phyloP scores from a whole-genome alignment of 1,284 basidiomycete genomes.

The Pterulicium gracile region DNA sequence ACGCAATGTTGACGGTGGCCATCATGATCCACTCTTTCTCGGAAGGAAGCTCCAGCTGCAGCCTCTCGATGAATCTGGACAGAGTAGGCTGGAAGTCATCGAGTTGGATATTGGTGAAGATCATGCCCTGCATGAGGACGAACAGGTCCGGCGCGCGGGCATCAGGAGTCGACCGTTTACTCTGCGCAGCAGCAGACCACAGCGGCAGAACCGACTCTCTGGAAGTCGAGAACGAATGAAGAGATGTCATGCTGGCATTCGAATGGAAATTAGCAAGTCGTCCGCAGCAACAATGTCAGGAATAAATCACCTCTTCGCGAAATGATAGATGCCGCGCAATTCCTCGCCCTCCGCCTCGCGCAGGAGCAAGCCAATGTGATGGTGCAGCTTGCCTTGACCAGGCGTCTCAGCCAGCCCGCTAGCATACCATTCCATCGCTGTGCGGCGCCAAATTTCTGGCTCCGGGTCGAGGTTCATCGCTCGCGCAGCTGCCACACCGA shows the following conservation, averaged over 20 bases:
- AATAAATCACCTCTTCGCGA: slow-evolving; percentile 75
- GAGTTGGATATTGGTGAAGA: slow-evolving; percentile 89
- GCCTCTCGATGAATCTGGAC: slow-evolving; percentile 77
- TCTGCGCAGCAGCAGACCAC: slow-evolving; percentile 71
- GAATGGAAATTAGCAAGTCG: slow-evolving; percentile 8
- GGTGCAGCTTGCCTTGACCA: slow-evolving; percentile 85
- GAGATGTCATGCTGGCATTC: slow-evolving; percentile 65
- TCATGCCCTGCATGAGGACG: slow-evolving; percentile 87
- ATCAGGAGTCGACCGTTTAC: slow-evolving; percentile 65
- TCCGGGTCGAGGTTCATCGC: slow-evolving; percentile 84
- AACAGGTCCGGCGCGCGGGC: slow-evolving; percentile 77
- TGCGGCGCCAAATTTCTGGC: slow-evolving; percentile 84
- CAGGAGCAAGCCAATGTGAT: slow-evolving; percentile 86
- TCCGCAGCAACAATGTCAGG: slow-evolving; percentile 5
- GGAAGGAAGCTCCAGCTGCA: slow-evolving; percentile 70
- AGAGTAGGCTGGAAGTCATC: slow-evolving; percentile 82
- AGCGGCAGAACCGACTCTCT: slow-evolving; percentile 81
- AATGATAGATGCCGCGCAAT: slow-evolving; percentile 84
- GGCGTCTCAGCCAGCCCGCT: slow-evolving; percentile 82
- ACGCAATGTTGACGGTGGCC: slow-evolving; percentile 75
- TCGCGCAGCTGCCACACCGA: slow-evolving; percentile 81
- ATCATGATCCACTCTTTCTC: slow-evolving; percentile 96
- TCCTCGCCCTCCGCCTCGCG: slow-evolving; percentile 78
- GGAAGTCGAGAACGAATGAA: slow-evolving; percentile 79
- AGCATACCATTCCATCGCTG: slow-evolving; percentile 91